Evolutionary conservation across 805 yeast genomes (phyloP).

Genomic region (Kodamaea fukazawae): DNA sequence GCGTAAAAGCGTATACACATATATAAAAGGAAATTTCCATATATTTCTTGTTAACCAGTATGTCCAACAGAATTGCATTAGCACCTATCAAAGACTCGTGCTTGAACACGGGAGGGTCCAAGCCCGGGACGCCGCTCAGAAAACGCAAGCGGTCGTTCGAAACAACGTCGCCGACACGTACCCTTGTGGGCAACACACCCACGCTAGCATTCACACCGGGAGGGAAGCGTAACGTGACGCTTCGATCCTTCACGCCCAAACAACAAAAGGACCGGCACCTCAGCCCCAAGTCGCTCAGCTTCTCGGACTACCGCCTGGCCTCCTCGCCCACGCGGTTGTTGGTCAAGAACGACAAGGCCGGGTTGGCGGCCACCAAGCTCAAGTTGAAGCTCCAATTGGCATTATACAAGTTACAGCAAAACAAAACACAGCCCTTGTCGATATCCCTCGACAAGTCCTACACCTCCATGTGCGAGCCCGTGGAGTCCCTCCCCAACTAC

Average conservation of each 20-base stretch:
- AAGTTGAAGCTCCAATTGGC: conserved; percentile 44
- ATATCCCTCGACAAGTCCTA: conserved; percentile 2
- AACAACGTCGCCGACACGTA: conserved; percentile 2
- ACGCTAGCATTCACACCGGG: conserved; percentile 18
- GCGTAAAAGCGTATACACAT: background rate
- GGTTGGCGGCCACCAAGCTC: conserved; percentile 42
- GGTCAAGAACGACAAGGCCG: conserved; percentile 30
- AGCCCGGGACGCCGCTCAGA: conserved; percentile 10
- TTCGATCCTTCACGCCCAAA: too few species aligned
- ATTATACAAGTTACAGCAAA: conserved; percentile 34
- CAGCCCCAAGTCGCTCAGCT: conserved; percentile 17
- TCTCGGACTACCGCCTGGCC: conserved; percentile 25
- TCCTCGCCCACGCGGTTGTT: conserved; percentile 9
- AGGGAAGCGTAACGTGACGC: conserved; percentile 11
- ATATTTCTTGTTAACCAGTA: background rate
- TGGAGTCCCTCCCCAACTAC: conserved; percentile 7
- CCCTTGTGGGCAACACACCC: background rate
- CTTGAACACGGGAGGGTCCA: conserved; percentile 20
- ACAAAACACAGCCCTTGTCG: conserved; percentile 4
- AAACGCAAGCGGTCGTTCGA: conserved; percentile 10
- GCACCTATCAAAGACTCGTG: conserved; percentile 34
- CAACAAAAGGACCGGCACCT: background rate
- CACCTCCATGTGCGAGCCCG: conserved; percentile 4
- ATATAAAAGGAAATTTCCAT: background rate
- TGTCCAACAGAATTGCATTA: conserved; percentile 31